Evolutionary conservation across 352 stramenopile species (phyloP), one percentile per base, ranked within the genome.

Genomic region (Salisapilia sapeloensis): DNA sequence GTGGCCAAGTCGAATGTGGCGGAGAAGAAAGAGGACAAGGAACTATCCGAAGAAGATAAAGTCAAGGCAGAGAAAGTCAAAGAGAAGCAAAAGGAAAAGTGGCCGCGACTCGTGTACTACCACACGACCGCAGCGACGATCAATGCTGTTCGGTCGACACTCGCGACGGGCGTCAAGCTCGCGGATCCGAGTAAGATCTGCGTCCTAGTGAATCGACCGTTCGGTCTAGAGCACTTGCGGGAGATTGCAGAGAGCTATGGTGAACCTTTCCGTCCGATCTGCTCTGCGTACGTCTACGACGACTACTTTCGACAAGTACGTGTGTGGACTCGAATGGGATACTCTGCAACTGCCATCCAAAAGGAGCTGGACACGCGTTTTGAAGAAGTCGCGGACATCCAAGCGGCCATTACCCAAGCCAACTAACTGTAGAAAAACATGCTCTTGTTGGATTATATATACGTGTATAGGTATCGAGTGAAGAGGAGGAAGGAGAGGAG

Each of bases 271-370:
- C 42, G 64, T 24, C 58, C 63, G 15, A 63, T 79, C 24, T 79
- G 63, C 24, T 58, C 60, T n/a, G 63, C 63, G 16, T 56, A 74
- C 38, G 65, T 76, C 38, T 74, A 79, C 40, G 63, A 79, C 35
- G 63, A 76, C 29, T 74, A 74, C 46, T 79, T 74, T 42, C 60
- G 56, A n/a, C 59, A 79, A 29, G 60, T 76, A 12, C 55, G 63
- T 19, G 69, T 79, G 28, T 79, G 60, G 63, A 76, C 60, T 16
- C 63, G 63, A 28, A 76, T 79, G 63, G 57, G 63, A 19, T 48
- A 79, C 40, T 64, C 60, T 14, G 33, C 63, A 2, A 34, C 45
- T 12, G 45, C 54, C 4, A 79, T 79, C 24, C 57, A 76, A 34
- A 41, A 40, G 13, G 60, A 79, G 31, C 44, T 76, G 9, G 63